Conservation (phyloP, 2,329 filamentous ascomycete genomes). For the Teratosphaeria destructans region DNA sequence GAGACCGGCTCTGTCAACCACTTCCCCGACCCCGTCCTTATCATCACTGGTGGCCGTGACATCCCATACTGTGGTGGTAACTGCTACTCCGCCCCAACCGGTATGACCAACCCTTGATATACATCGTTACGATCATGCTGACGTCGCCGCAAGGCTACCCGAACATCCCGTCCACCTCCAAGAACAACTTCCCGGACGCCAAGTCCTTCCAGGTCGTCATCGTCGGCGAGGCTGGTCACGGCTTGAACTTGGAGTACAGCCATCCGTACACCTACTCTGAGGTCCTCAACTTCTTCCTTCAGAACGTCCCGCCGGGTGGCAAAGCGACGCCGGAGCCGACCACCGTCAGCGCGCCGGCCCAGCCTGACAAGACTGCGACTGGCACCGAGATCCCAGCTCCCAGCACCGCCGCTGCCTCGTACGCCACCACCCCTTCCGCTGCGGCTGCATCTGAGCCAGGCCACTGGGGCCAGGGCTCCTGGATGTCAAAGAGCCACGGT, state of each 20-base stretch:
- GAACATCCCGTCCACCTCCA: slow-evolving; percentile 37
- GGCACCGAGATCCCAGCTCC: background rate
- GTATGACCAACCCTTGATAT: background rate
- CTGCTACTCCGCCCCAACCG: slow-evolving; percentile 36
- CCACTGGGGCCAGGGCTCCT: background rate
- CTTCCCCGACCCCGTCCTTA: slow-evolving; percentile 46
- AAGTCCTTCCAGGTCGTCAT: slow-evolving; percentile 42
- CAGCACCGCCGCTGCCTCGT: background rate
- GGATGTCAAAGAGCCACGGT: background rate
- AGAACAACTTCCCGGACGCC: slow-evolving; percentile 33
- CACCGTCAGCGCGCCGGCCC: background rate
- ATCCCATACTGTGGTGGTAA: slow-evolving; percentile 50
- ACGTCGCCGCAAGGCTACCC: slow-evolving; percentile 15
- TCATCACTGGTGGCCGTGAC: slow-evolving; percentile 49
- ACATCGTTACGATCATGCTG: background rate
- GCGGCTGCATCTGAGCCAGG: background rate
- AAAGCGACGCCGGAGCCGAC: background rate
- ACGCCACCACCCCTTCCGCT: background rate
- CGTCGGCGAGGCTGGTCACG: slow-evolving; percentile 38
- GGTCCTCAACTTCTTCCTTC: slow-evolving; percentile 20
- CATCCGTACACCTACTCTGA: slow-evolving; percentile 19
- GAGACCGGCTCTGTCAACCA: slow-evolving; percentile 23
- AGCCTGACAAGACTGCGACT: background rate
- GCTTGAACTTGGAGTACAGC: slow-evolving; percentile 25
- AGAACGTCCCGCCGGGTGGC: slow-evolving; percentile 8